phyloP scores from a whole-genome alignment of 768 basidiomycete genomes.

The Mycena olivaceomarginata region DNA sequence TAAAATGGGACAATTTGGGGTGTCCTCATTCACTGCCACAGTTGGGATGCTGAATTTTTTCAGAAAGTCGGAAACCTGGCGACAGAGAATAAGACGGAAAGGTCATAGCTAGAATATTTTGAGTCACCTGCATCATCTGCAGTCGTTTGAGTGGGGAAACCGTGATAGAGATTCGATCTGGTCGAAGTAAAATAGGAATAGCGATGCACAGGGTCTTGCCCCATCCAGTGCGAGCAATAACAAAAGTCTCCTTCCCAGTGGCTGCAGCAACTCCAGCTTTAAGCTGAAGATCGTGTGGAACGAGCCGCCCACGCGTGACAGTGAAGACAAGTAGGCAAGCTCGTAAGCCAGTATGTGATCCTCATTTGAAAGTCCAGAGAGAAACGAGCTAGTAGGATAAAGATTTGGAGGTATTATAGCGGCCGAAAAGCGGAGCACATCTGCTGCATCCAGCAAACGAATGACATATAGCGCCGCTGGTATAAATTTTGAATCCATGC shows the following conservation, averaged over 20 bases:
- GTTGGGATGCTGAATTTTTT: conserved; percentile 6
- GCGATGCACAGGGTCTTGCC: conserved; percentile 25
- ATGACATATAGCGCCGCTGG: neutral
- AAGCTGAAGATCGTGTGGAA: conserved; percentile 12
- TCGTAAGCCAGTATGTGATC: conserved; percentile 2
- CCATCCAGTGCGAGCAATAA: conserved; percentile 14
- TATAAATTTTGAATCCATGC: neutral
- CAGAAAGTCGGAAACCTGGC: neutral
- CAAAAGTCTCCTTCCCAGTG: neutral
- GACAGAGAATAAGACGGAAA: neutral
- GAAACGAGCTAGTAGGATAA: neutral
- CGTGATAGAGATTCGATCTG: neutral
- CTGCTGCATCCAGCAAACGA: neutral
- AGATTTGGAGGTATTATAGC: neutral
- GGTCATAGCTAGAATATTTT: neutral
- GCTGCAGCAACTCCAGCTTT: neutral
- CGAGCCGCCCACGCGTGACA: neutral
- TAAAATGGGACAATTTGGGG: neutral
- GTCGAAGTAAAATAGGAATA: conserved; percentile 5
- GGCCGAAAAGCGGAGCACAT: neutral
- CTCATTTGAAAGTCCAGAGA: neutral
- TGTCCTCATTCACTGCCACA: conserved; percentile 21
- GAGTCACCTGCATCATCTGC: conserved; percentile 14
- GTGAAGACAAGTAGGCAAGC: conserved; percentile 17
- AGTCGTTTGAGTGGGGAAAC: conserved; percentile 18